phyloP scores from a whole-genome alignment of 805 yeast genomes.

The Candida bentonensis region DNA sequence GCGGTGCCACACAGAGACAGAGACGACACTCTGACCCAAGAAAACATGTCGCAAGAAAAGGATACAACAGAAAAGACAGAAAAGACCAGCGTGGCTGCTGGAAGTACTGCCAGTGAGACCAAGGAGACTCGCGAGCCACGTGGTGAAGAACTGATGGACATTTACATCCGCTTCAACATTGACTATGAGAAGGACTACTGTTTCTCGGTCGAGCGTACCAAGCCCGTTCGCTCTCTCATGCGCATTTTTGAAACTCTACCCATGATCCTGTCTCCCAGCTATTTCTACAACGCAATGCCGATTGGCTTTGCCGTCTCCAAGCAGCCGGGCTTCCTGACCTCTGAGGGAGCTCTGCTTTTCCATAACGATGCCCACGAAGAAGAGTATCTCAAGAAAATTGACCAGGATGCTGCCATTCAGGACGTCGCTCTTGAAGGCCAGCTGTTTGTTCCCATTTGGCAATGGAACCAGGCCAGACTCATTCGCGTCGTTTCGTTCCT shows the following conservation, averaged over 20 bases:
- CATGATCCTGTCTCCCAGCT: constrained; percentile 63
- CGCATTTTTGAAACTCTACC: constrained; percentile 55
- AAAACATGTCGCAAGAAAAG: too few relatives aligned
- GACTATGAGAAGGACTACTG: constrained; percentile 84
- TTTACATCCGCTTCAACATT: constrained; percentile 68
- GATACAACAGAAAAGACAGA: too few relatives aligned
- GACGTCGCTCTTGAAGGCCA: constrained; percentile 83
- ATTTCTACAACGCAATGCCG: constrained; percentile 57
- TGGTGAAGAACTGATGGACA: constrained; percentile 16
- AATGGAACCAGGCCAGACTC: constrained; percentile 24
- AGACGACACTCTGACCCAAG: too few relatives aligned
- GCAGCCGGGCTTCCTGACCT: constrained; percentile 71
- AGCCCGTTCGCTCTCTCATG: constrained; percentile 45
- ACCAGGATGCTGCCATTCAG: constrained; percentile 35
- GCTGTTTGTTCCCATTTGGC: constrained; percentile 66
- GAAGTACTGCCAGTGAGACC: too few relatives aligned
- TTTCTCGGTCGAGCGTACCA: constrained; percentile 48
- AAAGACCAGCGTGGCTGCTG: too few relatives aligned
- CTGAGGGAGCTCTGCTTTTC: constrained; percentile 68
- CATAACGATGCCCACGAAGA: constrained; percentile 39
- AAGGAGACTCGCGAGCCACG: neutral
- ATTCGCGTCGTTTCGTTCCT: constrained; percentile 15
- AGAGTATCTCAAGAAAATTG: constrained; percentile 30
- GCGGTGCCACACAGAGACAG: too few relatives aligned
- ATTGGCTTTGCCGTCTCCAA: constrained; percentile 45